Evolutionary conservation across 2,329 filamentous ascomycete species (phyloP), one percentile per base, ranked within the genome.

Genomic region (Paecilomyces sp.): DNA sequence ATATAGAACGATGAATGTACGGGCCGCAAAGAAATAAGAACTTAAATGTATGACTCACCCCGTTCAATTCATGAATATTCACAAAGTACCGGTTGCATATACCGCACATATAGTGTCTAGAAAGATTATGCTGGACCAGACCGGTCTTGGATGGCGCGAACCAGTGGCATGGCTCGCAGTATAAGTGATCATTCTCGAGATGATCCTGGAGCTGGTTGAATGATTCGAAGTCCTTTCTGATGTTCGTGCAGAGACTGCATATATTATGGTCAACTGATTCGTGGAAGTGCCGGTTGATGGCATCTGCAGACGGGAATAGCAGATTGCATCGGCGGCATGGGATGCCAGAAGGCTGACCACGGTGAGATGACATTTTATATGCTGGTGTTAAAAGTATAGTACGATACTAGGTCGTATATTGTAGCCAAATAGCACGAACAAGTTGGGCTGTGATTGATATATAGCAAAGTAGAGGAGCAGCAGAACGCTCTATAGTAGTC

Each of bases 121-220:
- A 56, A 30, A 59, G 55, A 58, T 65, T 66, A 54, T 67, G 66
- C 47, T 61, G 59, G n/a, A 58, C 15, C 3, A 66, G 57, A 1
- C 62, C 65, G 8, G 61, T 36, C 15, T 18, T 51, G 41, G 66
- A 67, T 6, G 64, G 61, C 3, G 63, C 62, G 54, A 62, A 65
- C 62, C 62, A 66, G 52, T 63, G 53, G 34, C 66, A 68, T 15
- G 61, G 50, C 25, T 65, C 64, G 41, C 65, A 67, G 50, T 62
- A 65, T 9, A 66, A 57, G 51, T 67, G 64, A 11, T 53, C 54
- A 2, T 56, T 52, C 33, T 66, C 63, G 7, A 64, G 28, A 57
- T 68, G 64, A 13, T 54, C 52, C 57, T 64, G 64, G 9, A 66
- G 59, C 9, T 33, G 58, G 2, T 58, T 54, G 54, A 64, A 66